These are phyloP conservation scores for Neurospora sp. DNA, from an alignment of 495 filamentous ascomycete species.

Conservation along the genomic window DNA sequence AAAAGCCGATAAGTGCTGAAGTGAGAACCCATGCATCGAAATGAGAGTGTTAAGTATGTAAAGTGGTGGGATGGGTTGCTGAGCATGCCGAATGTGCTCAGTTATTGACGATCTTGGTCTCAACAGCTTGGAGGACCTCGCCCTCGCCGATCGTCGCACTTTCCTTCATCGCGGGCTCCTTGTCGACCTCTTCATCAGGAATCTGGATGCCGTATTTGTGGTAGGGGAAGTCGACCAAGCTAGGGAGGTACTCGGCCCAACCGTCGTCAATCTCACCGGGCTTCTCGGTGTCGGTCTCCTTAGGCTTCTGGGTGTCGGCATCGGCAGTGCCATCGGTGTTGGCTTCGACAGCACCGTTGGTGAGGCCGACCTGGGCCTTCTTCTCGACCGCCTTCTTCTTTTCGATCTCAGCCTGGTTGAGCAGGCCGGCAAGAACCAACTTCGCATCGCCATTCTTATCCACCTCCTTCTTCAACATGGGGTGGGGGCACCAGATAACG, in stretches of 20 bases:
- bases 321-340: conserved; percentile 35
- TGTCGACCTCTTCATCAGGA: conserved; percentile 26
- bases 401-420: conserved; percentile 51
- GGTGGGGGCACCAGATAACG: conserved; percentile 87
- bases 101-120: neutral
- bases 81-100: neutral
- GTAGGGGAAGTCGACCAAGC: conserved; percentile 64
- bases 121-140: conserved; percentile 10
- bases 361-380: conserved; percentile 48
- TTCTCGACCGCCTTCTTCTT: conserved; percentile 49
- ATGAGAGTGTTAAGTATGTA: neutral
- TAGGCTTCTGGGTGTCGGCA: conserved; percentile 44
- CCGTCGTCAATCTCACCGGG: conserved; percentile 59
- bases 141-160: conserved; percentile 7
- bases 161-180: conserved; percentile 26
- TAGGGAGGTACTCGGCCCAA: conserved; percentile 53
- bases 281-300: conserved; percentile 46
- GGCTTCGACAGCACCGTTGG: conserved; percentile 30
- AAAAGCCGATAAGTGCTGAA: neutral
- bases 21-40: neutral
- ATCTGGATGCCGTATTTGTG: conserved; percentile 56
- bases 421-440: conserved; percentile 76
- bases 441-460: conserved; percentile 51
- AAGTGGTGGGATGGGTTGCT: too few species aligned
- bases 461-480: conserved; percentile 65